Evolutionary conservation across 306 rosid genomes (phyloP).

Genomic region (Casuarina glauca): DNA sequence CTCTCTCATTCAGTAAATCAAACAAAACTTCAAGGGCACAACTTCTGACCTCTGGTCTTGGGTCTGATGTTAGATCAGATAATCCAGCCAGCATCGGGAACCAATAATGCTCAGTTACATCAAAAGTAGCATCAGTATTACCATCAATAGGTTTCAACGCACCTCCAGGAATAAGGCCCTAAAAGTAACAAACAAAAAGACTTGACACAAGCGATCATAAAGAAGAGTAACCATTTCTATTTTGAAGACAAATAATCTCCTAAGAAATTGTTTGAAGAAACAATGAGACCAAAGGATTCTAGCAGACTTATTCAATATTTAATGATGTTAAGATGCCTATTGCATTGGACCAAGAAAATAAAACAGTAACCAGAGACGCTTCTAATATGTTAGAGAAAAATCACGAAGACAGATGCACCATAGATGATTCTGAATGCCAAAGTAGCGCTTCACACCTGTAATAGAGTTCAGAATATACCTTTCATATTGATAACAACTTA

Average conservation of each 20-base stretch:
- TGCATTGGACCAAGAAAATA: not conserved
- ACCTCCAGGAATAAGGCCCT: constrained; percentile 99
- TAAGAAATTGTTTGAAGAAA: constrained; percentile 11
- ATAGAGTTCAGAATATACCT: not conserved
- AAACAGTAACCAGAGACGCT: not conserved
- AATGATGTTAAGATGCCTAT: not conserved
- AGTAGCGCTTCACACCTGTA: not conserved
- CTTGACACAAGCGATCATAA: not conserved
- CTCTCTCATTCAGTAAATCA: constrained; percentile 98
- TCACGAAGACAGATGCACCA: not conserved
- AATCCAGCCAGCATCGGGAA: constrained; percentile 99
- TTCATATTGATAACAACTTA: not conserved
- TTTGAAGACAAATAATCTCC: constrained; percentile 6
- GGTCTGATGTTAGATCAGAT: constrained; percentile 95
- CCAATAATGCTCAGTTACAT: constrained; percentile 97
- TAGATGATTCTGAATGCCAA: not conserved
- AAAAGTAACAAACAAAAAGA: constrained; percentile 30
- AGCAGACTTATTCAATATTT: not conserved
- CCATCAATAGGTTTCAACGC: constrained; percentile 82
- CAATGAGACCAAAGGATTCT: not conserved
- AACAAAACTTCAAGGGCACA: constrained; percentile 98
- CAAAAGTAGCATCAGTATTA: constrained; percentile 54
- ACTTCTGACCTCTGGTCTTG: constrained; percentile 95
- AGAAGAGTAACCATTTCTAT: constrained; percentile 3
- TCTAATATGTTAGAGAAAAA: not conserved